These are phyloP conservation scores for Obelidium mucronatum DNA, from an alignment of 192 early-diverging fungal species.

Conservation along the genomic window DNA sequence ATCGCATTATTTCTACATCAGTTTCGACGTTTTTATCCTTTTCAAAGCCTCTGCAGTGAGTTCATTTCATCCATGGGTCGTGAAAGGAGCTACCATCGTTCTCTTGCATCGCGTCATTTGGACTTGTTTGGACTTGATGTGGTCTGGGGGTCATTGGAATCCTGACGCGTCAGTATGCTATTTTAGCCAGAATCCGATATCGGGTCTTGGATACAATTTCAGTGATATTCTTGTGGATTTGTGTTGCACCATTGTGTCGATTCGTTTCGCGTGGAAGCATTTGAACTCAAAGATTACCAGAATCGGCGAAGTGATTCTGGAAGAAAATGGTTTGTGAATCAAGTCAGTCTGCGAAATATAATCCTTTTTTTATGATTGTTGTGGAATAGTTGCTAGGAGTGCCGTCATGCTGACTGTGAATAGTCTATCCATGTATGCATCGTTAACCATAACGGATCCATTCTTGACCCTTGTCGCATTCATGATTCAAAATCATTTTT, in stretches of 20 bases:
- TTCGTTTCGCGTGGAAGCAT: neutral
- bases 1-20: neutral
- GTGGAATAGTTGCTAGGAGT: neutral
- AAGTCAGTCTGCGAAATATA: neutral
- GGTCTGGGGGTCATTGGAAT: neutral
- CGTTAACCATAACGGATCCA: neutral
- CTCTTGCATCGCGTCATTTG: neutral
- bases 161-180: neutral
- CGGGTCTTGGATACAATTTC: neutral
- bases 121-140: neutral
- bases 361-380: neutral
- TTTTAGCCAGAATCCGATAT: neutral
- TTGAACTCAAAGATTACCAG: neutral
- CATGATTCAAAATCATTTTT: neutral
- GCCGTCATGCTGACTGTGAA: neutral
- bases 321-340: neutral
- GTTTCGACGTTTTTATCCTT: neutral
- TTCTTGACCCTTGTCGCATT: neutral
- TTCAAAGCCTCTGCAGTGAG: neutral
- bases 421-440: neutral
- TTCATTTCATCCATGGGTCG: neutral
- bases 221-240: neutral
- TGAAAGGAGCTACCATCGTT: neutral
- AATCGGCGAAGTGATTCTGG: neutral
- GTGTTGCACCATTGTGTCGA: neutral